Percentiles rank a stretch among this genome's conserved stretches.
These are phyloP conservation scores for Citrus trifoliata DNA, from an alignment of 345 rosid genomes.

Conservation along the genomic window DNA sequence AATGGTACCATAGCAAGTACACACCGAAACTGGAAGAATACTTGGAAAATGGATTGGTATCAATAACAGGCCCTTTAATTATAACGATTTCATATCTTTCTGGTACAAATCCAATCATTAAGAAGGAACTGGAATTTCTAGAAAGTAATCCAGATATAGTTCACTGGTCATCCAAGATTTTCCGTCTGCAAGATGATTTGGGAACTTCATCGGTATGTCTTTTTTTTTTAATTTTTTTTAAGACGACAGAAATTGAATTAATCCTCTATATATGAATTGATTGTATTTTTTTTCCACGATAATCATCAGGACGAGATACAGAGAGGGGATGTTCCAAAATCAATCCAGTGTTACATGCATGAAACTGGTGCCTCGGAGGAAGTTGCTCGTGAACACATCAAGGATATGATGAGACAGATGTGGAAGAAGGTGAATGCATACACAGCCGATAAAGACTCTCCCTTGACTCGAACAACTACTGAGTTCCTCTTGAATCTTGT, in stretches of 20 bases:
- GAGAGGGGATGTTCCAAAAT: conserved; percentile 34
- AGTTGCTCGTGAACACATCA: conserved; percentile 24
- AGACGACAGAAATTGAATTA: no score
- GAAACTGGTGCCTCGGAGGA: conserved; percentile 29
- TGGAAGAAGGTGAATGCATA: conserved; percentile 28
- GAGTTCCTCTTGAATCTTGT: not conserved
- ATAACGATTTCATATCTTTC: not conserved
- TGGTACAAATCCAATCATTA: not conserved
- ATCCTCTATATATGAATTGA: no score
- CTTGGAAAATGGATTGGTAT: no score
- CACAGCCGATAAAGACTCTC: not conserved
- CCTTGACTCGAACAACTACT: not conserved
- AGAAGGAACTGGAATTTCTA: not conserved
- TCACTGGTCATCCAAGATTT: not conserved
- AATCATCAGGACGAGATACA: conserved; percentile 21
- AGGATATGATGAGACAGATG: conserved; percentile 2
- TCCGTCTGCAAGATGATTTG: conserved; percentile 24
- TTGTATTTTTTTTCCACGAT: not conserved
- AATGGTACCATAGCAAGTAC: conserved; percentile 6
- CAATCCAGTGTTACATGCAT: conserved; percentile 37
- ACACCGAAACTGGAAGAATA: not conserved
- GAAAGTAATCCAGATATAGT: not conserved
- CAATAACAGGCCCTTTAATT: no score
- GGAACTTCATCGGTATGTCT: conserved; percentile 17
- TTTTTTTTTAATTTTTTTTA: no score